Evolutionary conservation across 805 yeast genomes (phyloP).

Genomic region (Spathaspora hagerdaliae): DNA sequence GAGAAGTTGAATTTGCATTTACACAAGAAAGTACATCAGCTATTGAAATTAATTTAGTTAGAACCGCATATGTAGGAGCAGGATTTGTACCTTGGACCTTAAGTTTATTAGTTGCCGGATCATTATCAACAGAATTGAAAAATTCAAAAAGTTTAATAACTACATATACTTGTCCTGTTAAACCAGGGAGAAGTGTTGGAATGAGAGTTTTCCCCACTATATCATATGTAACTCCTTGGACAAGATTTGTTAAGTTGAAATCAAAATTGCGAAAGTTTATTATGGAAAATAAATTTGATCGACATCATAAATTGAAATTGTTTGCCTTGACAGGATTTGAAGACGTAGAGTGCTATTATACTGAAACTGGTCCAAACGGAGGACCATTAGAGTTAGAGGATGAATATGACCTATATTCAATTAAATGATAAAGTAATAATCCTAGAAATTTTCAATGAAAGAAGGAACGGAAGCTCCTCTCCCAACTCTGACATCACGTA

Average conservation of each 20-base stretch:
- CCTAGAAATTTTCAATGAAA: too few species aligned
- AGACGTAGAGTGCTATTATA: constrained; percentile 7
- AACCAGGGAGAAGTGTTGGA: constrained; percentile 4
- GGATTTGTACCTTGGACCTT: neutral
- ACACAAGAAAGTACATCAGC: neutral
- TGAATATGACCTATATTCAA: neutral
- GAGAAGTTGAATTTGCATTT: constrained; percentile 1
- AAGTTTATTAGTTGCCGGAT: constrained; percentile 2
- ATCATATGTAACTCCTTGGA: neutral
- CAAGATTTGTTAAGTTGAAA: constrained; percentile 2
- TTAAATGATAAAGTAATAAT: too few species aligned
- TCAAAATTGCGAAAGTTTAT: neutral
- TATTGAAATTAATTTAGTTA: neutral
- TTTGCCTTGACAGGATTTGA: constrained; percentile 7
- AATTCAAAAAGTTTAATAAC: neutral
- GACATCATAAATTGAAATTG: neutral
- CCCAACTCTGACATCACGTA: neutral
- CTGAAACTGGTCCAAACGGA: neutral
- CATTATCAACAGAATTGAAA: constrained; percentile 6
- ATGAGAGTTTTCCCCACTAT: constrained; percentile 3
- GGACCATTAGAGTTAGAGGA: neutral
- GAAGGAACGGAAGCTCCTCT: too few species aligned
- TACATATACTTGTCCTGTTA: constrained; percentile 4
- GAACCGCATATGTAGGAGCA: constrained; percentile 3
- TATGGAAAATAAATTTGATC: neutral